phyloP scores from a whole-genome alignment of 805 yeast genomes.

The Cyberlindnera sargentensis region DNA sequence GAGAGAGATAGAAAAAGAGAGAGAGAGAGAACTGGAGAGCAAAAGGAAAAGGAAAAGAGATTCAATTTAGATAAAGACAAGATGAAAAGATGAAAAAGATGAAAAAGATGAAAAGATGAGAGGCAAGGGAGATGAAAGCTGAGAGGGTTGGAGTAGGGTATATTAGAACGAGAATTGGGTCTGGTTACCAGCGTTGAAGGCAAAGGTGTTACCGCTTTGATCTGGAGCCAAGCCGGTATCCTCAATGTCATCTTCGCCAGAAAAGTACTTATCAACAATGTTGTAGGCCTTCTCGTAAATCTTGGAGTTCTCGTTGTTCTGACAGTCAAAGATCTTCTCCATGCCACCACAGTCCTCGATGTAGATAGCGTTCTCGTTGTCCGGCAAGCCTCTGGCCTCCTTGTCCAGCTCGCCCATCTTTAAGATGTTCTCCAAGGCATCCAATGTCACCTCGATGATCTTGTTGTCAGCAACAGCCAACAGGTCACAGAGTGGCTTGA shows the following conservation, averaged over 20 bases:
- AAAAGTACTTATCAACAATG: slow-evolving; percentile 87
- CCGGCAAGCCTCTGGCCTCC: slow-evolving; percentile 59
- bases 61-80: not conserved
- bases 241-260: slow-evolving; percentile 66
- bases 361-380: slow-evolving; percentile 82
- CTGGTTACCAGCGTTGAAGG: slow-evolving; percentile 71
- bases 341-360: slow-evolving; percentile 98
- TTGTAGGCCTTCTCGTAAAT: slow-evolving; percentile 86
- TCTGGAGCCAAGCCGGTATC: slow-evolving; percentile 77
- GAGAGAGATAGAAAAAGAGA: not conserved
- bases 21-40: not conserved
- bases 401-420: slow-evolving; percentile 92
- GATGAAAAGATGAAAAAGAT: not conserved
- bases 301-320: slow-evolving; percentile 83
- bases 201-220: slow-evolving; percentile 76
- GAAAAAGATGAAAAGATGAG: not conserved
- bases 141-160: not conserved
- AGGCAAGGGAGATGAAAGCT: not conserved
- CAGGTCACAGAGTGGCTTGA: slow-evolving; percentile 93
- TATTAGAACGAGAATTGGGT: slow-evolving; percentile 19
- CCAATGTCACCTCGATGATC: slow-evolving; percentile 90
- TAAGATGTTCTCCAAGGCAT: slow-evolving; percentile 88
- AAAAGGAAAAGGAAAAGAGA: not conserved
- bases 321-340: slow-evolving; percentile 92
- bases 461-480: slow-evolving; percentile 82